Base-by-base conservation (phyloP, 495 filamentous ascomycete genomes). In the Patellaria atrata region DNA sequence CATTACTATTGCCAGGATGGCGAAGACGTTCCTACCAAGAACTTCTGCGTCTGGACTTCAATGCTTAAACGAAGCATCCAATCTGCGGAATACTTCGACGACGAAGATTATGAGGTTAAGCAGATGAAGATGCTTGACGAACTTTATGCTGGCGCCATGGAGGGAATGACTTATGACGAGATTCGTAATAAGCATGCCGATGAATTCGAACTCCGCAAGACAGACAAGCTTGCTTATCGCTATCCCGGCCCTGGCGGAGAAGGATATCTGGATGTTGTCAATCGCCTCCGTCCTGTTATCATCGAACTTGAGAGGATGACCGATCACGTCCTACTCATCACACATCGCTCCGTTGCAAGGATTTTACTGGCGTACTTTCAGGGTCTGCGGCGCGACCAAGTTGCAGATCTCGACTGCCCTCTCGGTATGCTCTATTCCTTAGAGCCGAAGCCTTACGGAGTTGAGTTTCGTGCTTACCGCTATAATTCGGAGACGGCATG, bases 51-150 rank as follows among this genome's bases (percentile, higher is more conserved):
- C 16, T 97, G 89, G 89, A 93, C 87, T 8, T 89, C 81, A 8
- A 96, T 94, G 87, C 72, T 97, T 45, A 76, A 79, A 47, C 76
- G 89, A 29, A 79, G 78, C 32, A 68, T 87, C 30, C 68, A 91
- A 47, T 86, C 85, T 1, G 83, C 80, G 0, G 69, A 85, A 34
- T 73, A 76, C 50, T 97, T 96, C 56, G 79, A 82, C 35, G 89
- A 96, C 41, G 89, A 97, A n/a, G 82, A 94, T 16, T 97, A 83
- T 51, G 89, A 96, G 43, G 73, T 87, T 48, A 97, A 97, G 62
- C 75, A 91, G 46, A 94, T 92, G 83, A 81, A 82, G 46, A 94
- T 94, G 84, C 72, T 97, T 11, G 91, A 97, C 48, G 89, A 97
- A 52, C 75, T 97, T 24, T 82, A 94, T 49, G 79, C 87, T 1